These are phyloP conservation scores for Aurantiochytrium sp. DNA, from an alignment of 108 stramenopile genomes.

Conservation along the genomic window DNA sequence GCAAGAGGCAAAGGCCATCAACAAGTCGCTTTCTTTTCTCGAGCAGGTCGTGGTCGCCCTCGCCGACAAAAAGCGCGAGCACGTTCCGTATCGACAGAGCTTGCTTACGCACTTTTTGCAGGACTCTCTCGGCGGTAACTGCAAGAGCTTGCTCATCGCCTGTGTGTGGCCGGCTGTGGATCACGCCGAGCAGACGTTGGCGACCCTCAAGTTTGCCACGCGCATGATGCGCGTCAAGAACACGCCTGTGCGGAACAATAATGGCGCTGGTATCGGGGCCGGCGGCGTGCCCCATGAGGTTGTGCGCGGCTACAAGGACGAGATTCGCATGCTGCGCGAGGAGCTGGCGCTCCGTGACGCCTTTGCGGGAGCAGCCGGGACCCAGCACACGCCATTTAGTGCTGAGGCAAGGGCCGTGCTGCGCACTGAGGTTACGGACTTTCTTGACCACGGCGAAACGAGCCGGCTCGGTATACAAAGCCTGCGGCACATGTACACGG, in stretches of 20 bases:
- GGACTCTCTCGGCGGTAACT: constrained; percentile 44
- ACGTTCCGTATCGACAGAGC: constrained; percentile 46
- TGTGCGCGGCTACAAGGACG: background rate
- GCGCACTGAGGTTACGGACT: background rate
- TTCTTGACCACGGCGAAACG: background rate
- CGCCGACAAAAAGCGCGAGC: constrained; percentile 11
- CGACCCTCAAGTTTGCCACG: constrained; percentile 44
- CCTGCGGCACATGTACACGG: background rate
- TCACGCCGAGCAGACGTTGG: constrained; percentile 40
- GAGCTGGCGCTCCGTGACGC: constrained; percentile 41
- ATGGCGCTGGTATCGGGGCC: too few species aligned
- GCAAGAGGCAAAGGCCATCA: constrained; percentile 44
- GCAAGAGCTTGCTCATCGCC: constrained; percentile 42
- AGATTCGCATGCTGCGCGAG: constrained; percentile 15
- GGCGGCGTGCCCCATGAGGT: background rate
- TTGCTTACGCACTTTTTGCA: constrained; percentile 44
- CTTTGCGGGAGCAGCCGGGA: background rate
- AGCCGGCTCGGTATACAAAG: background rate
- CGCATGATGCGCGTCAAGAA: constrained; percentile 41
- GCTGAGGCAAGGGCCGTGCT: background rate
- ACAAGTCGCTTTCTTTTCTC: constrained; percentile 47
- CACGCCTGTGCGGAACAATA: constrained; percentile 35
- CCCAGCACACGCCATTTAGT: background rate
- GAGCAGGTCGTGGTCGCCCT: constrained; percentile 52
- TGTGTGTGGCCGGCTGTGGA: constrained; percentile 44